phyloP scores from a whole-genome alignment of 768 basidiomycete genomes.

The Lactifluus subvellereus region DNA sequence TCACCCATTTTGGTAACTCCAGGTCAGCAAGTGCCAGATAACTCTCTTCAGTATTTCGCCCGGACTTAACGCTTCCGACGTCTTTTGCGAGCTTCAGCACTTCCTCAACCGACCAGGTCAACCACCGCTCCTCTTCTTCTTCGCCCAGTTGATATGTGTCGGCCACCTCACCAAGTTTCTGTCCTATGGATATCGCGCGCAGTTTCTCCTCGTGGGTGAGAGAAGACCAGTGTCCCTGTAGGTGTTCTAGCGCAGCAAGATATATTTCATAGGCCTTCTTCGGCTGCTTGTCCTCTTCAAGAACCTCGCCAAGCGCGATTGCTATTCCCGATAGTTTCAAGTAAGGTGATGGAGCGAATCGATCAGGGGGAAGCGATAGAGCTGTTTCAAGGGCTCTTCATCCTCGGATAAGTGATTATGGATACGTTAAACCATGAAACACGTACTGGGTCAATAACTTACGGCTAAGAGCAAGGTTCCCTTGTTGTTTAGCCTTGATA shows the following conservation, averaged over 20 bases:
- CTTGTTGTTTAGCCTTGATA: conserved; percentile 54
- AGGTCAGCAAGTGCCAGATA: conserved; percentile 38
- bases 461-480: conserved; percentile 47
- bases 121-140: conserved; percentile 41
- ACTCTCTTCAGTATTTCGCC: conserved; percentile 17
- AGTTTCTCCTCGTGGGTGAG: conserved; percentile 37
- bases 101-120: conserved; percentile 41
- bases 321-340: conserved; percentile 67
- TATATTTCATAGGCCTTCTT: conserved; percentile 28
- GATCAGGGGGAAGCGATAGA: conserved; percentile 36
- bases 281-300: conserved; percentile 38
- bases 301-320: conserved; percentile 51
- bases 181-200: conserved; percentile 41
- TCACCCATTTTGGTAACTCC: conserved; percentile 55
- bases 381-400: conserved; percentile 53
- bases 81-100: conserved; percentile 37
- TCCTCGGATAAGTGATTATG: not conserved
- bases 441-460: conserved; percentile 50
- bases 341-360: conserved; percentile 42
- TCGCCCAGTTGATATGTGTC: conserved; percentile 31
- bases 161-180: conserved; percentile 42
- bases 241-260: conserved; percentile 28
- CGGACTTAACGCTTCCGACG: conserved; percentile 16
- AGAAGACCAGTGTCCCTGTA: conserved; percentile 23
- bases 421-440: not conserved